These are phyloP conservation scores for Rhodotorula sp. DNA, from an alignment of 1,284 basidiomycete genomes.

Conservation along the genomic window DNA sequence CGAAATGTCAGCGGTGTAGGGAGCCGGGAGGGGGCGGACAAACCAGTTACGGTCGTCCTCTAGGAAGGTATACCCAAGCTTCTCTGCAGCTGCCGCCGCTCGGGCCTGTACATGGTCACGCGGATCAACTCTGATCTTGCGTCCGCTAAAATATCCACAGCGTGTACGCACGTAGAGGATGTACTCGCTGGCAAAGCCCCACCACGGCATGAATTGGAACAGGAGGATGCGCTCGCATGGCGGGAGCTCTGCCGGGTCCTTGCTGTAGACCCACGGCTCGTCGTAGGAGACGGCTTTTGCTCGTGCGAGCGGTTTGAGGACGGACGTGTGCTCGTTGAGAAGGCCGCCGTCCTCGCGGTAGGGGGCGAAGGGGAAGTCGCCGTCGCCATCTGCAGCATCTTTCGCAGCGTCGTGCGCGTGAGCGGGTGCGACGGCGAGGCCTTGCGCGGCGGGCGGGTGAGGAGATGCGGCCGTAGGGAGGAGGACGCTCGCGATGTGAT, in stretches of 20 bases:
- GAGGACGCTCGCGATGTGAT: not conserved
- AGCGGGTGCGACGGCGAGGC: not conserved
- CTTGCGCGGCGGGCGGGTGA: no score
- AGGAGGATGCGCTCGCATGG: constrained; percentile 23
- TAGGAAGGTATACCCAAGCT: constrained; percentile 28
- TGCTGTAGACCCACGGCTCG: constrained; percentile 10
- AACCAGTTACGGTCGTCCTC: constrained; percentile 29
- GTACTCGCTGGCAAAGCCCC: constrained; percentile 36
- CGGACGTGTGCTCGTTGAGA: not conserved
- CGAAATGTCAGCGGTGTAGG: not conserved
- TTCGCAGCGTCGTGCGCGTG: not conserved
- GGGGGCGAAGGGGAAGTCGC: not conserved
- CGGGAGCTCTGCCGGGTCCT: constrained; percentile 7
- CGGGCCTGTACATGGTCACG: not conserved
- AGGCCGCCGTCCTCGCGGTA: not conserved
- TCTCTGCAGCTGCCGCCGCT: constrained; percentile 16
- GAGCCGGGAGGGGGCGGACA: not conserved
- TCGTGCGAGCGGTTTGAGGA: constrained; percentile 1
- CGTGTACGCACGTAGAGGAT: constrained; percentile 26
- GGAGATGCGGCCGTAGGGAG: not conserved
- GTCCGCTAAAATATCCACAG: no score
- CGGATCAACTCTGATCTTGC: not conserved
- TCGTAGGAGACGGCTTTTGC: not conserved
- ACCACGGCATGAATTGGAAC: constrained; percentile 34
- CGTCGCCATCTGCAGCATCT: not conserved